Conservation (phyloP, 179 eudicot genomes). For the Drosera spatulata region DNA sequence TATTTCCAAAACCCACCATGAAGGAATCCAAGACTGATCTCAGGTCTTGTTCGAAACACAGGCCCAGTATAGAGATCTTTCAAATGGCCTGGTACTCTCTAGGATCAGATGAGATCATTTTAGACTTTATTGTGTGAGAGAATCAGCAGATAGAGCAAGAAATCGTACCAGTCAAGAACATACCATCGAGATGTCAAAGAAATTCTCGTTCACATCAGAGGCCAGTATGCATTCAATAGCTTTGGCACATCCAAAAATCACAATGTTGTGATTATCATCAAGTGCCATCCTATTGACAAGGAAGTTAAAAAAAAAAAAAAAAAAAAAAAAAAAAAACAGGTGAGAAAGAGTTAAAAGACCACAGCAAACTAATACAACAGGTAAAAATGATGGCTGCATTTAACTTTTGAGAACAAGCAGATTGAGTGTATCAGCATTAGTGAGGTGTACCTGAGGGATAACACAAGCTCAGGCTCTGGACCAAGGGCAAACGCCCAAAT, state of each 20-base stretch:
- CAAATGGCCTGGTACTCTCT: slow-evolving; percentile 41
- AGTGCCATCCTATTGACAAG: slow-evolving; percentile 58
- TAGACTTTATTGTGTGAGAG: slow-evolving; percentile 2
- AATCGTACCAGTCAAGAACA: slow-evolving; percentile 3
- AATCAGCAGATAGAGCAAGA: background rate
- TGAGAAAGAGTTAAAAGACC: no score
- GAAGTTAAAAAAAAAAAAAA: background rate
- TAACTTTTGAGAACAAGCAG: no score
- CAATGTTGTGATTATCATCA: slow-evolving; percentile 81
- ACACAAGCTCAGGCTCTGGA: slow-evolving; percentile 90
- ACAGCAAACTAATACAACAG: no score
- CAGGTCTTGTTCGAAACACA: slow-evolving; percentile 79
- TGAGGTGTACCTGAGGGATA: slow-evolving; percentile 58
- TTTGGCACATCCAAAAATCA: slow-evolving; percentile 74
- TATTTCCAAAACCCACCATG: slow-evolving; percentile 95
- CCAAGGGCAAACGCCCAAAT: slow-evolving; percentile 92
- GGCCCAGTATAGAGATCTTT: slow-evolving; percentile 66
- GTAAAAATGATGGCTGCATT: no score
- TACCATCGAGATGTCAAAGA: slow-evolving; percentile 62
- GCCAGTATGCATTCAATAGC: slow-evolving; percentile 58
- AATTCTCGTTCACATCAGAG: slow-evolving; percentile 59
- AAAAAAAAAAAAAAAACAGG: no score
- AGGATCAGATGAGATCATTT: slow-evolving; percentile 14
- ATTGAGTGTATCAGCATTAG: no score
- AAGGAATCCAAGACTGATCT: slow-evolving; percentile 64